Conservation (phyloP, 345 rosid genomes). For the Rubroshorea leprosula region DNA sequence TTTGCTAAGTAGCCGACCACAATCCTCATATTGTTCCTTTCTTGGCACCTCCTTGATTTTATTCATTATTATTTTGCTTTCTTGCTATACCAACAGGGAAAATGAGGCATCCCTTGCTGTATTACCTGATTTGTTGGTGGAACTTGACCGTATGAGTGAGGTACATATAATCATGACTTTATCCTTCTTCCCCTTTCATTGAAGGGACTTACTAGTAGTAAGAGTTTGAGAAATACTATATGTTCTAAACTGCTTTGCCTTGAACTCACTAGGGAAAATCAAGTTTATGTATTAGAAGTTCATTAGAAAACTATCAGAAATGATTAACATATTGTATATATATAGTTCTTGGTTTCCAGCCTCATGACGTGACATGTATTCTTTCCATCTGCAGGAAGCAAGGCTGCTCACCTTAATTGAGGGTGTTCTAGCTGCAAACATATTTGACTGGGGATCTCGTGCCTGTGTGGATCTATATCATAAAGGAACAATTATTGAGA, state of each 20-base stretch:
- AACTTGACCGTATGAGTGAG: constrained; percentile 86
- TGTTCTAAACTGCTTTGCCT: too few species aligned
- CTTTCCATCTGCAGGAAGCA: constrained; percentile 55
- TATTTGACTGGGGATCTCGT: constrained; percentile 99
- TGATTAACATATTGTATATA: neutral
- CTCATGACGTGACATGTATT: neutral
- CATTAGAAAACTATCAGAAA: too few species aligned
- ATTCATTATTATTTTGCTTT: constrained; percentile 9
- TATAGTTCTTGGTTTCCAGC: neutral
- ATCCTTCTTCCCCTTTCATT: constrained; percentile 4
- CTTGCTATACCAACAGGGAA: constrained; percentile 48
- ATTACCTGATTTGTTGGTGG: constrained; percentile 75
- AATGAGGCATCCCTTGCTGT: constrained; percentile 99
- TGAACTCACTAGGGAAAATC: too few species aligned
- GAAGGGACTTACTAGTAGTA: constrained; percentile 2
- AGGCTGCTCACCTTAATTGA: constrained; percentile 85
- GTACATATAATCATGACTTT: constrained; percentile 30
- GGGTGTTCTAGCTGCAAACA: constrained; percentile 98
- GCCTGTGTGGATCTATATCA: constrained; percentile 99
- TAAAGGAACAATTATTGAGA: constrained; percentile 96
- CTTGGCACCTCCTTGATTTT: neutral
- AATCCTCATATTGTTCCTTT: neutral
- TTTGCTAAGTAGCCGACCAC: neutral
- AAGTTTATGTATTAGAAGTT: too few species aligned
- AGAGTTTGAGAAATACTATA: too few species aligned